Conservation (phyloP, 768 basidiomycete species). For the Boletus pseudopeckii region DNA sequence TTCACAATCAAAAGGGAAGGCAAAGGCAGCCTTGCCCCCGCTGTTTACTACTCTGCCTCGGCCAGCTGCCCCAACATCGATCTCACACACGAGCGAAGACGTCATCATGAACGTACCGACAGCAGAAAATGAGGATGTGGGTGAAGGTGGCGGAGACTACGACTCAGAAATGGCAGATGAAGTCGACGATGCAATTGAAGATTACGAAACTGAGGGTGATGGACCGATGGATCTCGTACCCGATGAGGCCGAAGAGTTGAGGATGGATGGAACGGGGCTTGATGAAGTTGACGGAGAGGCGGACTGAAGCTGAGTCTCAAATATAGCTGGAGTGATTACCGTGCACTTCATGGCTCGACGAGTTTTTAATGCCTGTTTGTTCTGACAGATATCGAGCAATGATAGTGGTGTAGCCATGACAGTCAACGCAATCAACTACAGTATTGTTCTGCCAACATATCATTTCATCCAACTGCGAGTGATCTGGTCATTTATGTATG, state of each 20-base stretch:
- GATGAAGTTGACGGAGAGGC: constrained; percentile 28
- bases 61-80: constrained; percentile 26
- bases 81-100: constrained; percentile 25
- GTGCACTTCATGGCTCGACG: background rate
- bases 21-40: constrained; percentile 25
- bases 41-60: constrained; percentile 32
- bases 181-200: constrained; percentile 22
- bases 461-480: background rate
- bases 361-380: background rate
- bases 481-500: too few relatives aligned
- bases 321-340: background rate
- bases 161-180: constrained; percentile 25
- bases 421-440: too few relatives aligned
- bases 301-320: constrained; percentile 4
- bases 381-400: background rate
- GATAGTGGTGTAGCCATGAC: too few relatives aligned
- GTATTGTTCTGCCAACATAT: too few relatives aligned
- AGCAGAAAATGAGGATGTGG: constrained; percentile 30
- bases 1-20: constrained; percentile 30
- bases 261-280: constrained; percentile 36
- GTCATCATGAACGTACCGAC: constrained; percentile 20
- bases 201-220: constrained; percentile 39
- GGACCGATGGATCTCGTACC: constrained; percentile 41
- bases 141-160: constrained; percentile 31
- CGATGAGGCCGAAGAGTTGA: constrained; percentile 44